Conservation (phyloP, 2,329 filamentous ascomycete genomes). For the Lachnellula willkommii region DNA sequence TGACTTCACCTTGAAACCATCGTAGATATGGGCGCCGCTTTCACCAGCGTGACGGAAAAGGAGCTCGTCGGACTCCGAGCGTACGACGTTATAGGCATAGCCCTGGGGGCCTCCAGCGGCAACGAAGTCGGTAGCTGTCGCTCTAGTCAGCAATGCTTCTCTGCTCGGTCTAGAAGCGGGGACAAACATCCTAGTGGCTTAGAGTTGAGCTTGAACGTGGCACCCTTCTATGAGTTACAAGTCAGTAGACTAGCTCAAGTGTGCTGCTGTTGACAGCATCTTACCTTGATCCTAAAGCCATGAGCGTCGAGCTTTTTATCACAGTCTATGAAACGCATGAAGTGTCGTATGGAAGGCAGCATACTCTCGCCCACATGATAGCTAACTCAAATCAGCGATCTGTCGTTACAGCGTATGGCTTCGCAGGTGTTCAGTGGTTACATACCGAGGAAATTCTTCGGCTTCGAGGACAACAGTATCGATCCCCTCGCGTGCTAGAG, state of each 20-base stretch:
- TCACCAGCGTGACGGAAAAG: slow-evolving; percentile 39
- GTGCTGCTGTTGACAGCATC: background rate
- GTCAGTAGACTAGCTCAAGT: background rate
- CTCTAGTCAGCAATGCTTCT: background rate
- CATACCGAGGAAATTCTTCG: slow-evolving; percentile 38
- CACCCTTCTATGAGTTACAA: slow-evolving; percentile 3
- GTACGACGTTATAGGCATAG: slow-evolving; percentile 43
- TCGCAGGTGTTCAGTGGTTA: background rate
- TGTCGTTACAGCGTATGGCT: slow-evolving; percentile 1
- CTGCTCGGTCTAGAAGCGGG: background rate
- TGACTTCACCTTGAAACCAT: slow-evolving; percentile 35
- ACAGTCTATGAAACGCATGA: slow-evolving; percentile 41
- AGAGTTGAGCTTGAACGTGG: slow-evolving; percentile 7
- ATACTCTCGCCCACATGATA: slow-evolving; percentile 35
- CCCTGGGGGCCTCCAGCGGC: slow-evolving; percentile 35
- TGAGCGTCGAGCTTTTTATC: slow-evolving; percentile 36
- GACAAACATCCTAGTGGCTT: background rate
- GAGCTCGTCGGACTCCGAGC: slow-evolving; percentile 42
- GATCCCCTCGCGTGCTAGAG: slow-evolving; percentile 41
- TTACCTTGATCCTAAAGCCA: slow-evolving; percentile 39
- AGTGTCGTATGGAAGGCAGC: slow-evolving; percentile 36
- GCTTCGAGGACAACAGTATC: slow-evolving; percentile 41
- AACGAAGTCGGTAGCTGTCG: slow-evolving; percentile 39
- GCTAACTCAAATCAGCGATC: slow-evolving; percentile 4
- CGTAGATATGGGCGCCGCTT: slow-evolving; percentile 38